These are phyloP conservation scores for Globisporangium okanoganense DNA, from an alignment of 352 stramenopile genomes.

Conservation along the genomic window DNA sequence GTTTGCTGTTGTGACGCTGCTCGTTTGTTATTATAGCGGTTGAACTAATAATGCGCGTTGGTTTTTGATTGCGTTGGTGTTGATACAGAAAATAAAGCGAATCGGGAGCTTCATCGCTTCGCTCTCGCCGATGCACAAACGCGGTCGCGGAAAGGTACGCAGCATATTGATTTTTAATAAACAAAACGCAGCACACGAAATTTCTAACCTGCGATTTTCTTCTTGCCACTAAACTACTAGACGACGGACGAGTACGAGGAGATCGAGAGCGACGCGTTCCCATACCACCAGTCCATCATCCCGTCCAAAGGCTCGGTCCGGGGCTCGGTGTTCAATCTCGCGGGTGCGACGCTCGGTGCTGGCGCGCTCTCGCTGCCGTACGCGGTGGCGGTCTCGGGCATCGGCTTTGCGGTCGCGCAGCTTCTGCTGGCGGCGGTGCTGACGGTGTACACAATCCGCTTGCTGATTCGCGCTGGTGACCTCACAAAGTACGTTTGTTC, in stretches of 20 bases:
- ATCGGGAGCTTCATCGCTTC: constrained; percentile 72
- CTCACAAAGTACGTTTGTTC: constrained; percentile 65
- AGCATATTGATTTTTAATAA: background rate
- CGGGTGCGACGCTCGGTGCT: constrained; percentile 73
- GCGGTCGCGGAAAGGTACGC: constrained; percentile 11
- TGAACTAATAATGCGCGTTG: background rate
- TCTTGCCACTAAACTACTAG: background rate
- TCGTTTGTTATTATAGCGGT: background rate
- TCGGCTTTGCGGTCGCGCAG: constrained; percentile 73
- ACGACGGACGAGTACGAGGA: constrained; percentile 31
- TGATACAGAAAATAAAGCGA: constrained; percentile 54
- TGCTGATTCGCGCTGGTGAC: constrained; percentile 75
- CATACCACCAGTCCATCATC: constrained; percentile 77
- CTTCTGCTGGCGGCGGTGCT: constrained; percentile 62
- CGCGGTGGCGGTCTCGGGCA: constrained; percentile 70
- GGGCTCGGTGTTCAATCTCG: constrained; percentile 82
- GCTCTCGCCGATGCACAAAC: constrained; percentile 60
- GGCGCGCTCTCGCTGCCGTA: constrained; percentile 78
- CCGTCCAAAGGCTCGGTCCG: constrained; percentile 80
- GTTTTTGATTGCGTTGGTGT: background rate
- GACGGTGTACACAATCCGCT: constrained; percentile 80
- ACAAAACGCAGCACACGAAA: background rate
- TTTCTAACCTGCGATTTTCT: background rate
- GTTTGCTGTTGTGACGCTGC: background rate
- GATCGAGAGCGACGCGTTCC: constrained; percentile 52